These are phyloP conservation scores for Neoboletus subvelutipes DNA, from an alignment of 768 basidiomycete genomes.

Conservation along the genomic window DNA sequence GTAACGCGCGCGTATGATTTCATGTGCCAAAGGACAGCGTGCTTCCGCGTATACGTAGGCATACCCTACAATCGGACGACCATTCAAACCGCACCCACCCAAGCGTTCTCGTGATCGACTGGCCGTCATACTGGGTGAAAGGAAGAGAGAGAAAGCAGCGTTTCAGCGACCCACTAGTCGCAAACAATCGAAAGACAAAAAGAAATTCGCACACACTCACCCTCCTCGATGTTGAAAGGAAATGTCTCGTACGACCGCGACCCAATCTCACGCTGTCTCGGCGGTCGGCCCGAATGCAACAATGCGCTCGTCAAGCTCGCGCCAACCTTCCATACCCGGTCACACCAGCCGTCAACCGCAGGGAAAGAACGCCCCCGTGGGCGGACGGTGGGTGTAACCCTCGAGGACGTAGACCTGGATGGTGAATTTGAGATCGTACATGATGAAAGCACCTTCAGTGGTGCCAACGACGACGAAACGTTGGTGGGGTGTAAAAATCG, in stretches of 20 bases:
- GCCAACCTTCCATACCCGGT: constrained; percentile 95
- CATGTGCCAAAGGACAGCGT: no score
- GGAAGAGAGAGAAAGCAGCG: no score
- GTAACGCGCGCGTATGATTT: background rate
- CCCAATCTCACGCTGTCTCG: constrained; percentile 82
- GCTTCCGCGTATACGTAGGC: no score
- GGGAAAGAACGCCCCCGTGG: no score
- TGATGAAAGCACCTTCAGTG: constrained; percentile 90
- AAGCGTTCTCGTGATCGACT: constrained; percentile 37
- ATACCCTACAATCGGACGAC: no score
- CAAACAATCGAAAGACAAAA: no score
- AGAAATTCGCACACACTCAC: constrained; percentile 41
- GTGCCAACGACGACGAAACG: constrained; percentile 92
- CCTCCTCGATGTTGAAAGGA: constrained; percentile 48
- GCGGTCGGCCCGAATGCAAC: constrained; percentile 87
- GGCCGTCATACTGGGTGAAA: constrained; percentile 51
- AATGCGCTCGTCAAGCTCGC: constrained; percentile 76
- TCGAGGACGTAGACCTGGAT: constrained; percentile 94
- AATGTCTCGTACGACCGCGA: constrained; percentile 86
- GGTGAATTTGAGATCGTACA: constrained; percentile 96
- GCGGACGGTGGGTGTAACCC: constrained; percentile 63
- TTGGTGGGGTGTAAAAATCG: constrained; percentile 83
- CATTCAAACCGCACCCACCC: no score
- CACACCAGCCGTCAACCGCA: constrained; percentile 10
- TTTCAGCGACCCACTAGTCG: no score